A percentile compares a stretch with the other conserved stretches of the same genome.
Conservation (phyloP, 768 basidiomycete species). For the Xanthoconium stramineum region DNA sequence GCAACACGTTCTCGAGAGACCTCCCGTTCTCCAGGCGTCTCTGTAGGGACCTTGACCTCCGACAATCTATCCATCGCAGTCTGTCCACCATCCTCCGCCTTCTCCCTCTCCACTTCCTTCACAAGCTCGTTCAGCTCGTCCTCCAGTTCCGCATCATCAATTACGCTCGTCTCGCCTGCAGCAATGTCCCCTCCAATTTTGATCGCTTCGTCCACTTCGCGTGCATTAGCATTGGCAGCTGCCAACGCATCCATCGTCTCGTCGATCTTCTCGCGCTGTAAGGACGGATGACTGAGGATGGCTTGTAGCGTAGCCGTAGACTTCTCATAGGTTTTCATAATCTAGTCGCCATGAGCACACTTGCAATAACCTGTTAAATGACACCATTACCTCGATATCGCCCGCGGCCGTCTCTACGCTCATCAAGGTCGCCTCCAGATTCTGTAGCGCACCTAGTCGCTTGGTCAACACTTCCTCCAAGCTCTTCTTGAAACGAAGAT, state of each 20-base stretch:
- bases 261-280: conserved; percentile 77
- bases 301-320: conserved; percentile 74
- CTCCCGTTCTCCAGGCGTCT: conserved; percentile 3
- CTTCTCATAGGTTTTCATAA: conserved; percentile 82
- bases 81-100: conserved; percentile 34
- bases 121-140: conserved; percentile 62
- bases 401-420: conserved; percentile 87
- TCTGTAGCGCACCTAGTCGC: conserved; percentile 69
- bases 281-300: conserved; percentile 75
- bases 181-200: conserved; percentile 63
- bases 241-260: conserved; percentile 86
- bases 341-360: conserved; percentile 40
- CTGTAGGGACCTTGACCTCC: conserved; percentile 17
- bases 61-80: conserved; percentile 18
- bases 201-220: conserved; percentile 79
- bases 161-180: conserved; percentile 41
- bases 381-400: conserved; percentile 68
- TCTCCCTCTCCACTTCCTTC: conserved; percentile 39
- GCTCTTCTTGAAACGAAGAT: conserved; percentile 78
- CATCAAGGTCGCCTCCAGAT: conserved; percentile 71
- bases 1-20: conserved; percentile 5
- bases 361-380: neutral
- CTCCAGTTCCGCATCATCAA: conserved; percentile 59
- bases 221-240: conserved; percentile 76
- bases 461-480: conserved; percentile 75